Evolutionary conservation across 2,329 filamentous ascomycete genomes (phyloP).

Genomic region (Lachnum nothofagi): DNA sequence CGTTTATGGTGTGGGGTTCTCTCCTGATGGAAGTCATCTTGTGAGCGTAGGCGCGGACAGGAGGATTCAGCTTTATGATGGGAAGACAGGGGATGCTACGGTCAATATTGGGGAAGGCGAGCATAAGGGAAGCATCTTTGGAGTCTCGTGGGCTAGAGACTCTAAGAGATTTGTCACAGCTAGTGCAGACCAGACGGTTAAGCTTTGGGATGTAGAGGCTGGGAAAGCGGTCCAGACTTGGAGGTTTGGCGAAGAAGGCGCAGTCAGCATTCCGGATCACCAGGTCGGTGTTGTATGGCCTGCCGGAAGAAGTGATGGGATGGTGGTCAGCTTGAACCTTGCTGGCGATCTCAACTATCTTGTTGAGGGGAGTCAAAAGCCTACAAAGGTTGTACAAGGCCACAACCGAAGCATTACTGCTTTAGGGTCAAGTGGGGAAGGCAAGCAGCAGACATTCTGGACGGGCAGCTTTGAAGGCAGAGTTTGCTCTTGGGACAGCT

Average conservation of each 20-base stretch:
- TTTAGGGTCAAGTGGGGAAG: slow-evolving; percentile 51
- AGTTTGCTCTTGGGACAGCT: slow-evolving; percentile 76
- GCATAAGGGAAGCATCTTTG: slow-evolving; percentile 90
- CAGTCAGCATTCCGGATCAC: slow-evolving; percentile 70
- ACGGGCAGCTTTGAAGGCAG: slow-evolving; percentile 91
- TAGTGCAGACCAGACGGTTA: slow-evolving; percentile 90
- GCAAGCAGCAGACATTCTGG: slow-evolving; percentile 59
- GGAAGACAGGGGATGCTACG: slow-evolving; percentile 84
- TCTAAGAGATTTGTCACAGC: slow-evolving; percentile 83
- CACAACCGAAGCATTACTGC: slow-evolving; percentile 91
- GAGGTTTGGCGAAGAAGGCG: slow-evolving; percentile 72
- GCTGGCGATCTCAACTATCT: slow-evolving; percentile 89
- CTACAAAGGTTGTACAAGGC: slow-evolving; percentile 70
- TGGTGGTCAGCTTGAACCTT: slow-evolving; percentile 86
- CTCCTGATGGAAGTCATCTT: slow-evolving; percentile 74
- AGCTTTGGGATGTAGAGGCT: slow-evolving; percentile 84
- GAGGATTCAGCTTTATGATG: slow-evolving; percentile 90
- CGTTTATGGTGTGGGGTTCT: slow-evolving; percentile 82
- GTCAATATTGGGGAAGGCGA: slow-evolving; percentile 73
- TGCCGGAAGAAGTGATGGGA: slow-evolving; percentile 70
- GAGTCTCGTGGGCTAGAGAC: slow-evolving; percentile 83
- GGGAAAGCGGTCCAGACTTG: slow-evolving; percentile 75
- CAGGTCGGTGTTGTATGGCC: slow-evolving; percentile 95
- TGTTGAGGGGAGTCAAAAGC: slow-evolving; percentile 62
- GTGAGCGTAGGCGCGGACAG: slow-evolving; percentile 91